Percentiles rank a stretch among this genome's conserved stretches.
Conservation (phyloP, 495 filamentous ascomycete genomes). For the Podospora didyma region DNA sequence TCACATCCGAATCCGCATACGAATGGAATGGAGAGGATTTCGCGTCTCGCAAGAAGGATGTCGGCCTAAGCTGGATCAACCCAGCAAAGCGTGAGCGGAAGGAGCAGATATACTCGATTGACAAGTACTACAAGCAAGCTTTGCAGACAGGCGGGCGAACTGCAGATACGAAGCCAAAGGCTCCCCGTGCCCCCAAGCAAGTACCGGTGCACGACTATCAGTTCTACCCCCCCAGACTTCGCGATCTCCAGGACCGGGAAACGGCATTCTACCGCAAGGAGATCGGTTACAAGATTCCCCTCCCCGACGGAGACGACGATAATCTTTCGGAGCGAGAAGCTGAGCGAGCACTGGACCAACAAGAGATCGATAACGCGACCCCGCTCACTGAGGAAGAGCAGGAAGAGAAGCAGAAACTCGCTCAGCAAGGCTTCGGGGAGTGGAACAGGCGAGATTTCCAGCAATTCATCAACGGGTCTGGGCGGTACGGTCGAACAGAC, state of each 20-base stretch:
- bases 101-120: constrained; percentile 95
- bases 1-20: constrained; percentile 93
- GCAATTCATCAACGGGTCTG: constrained; percentile 92
- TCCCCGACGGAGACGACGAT: constrained; percentile 80
- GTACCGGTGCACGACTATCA: constrained; percentile 92
- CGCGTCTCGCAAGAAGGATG: constrained; percentile 85
- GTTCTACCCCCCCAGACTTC: constrained; percentile 81
- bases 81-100: constrained; percentile 97
- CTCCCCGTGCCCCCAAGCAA: constrained; percentile 93
- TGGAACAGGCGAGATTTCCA: constrained; percentile 99
- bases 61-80: constrained; percentile 97
- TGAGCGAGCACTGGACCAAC: constrained; percentile 81
- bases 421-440: constrained; percentile 79
- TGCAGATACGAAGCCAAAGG: constrained; percentile 87
- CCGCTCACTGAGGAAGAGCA: constrained; percentile 88
- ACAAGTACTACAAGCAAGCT: constrained; percentile 96
- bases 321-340: constrained; percentile 79
- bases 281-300: constrained; percentile 85
- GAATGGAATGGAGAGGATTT: constrained; percentile 99
- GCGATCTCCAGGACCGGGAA: constrained; percentile 91
- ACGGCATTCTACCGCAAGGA: constrained; percentile 94
- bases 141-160: constrained; percentile 79
- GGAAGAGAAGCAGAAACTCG: constrained; percentile 73
- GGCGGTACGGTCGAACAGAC: constrained; percentile 82
- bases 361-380: constrained; percentile 86